Conservation (phyloP, 805 yeast genomes). For the Clavispora vitiphila region DNA sequence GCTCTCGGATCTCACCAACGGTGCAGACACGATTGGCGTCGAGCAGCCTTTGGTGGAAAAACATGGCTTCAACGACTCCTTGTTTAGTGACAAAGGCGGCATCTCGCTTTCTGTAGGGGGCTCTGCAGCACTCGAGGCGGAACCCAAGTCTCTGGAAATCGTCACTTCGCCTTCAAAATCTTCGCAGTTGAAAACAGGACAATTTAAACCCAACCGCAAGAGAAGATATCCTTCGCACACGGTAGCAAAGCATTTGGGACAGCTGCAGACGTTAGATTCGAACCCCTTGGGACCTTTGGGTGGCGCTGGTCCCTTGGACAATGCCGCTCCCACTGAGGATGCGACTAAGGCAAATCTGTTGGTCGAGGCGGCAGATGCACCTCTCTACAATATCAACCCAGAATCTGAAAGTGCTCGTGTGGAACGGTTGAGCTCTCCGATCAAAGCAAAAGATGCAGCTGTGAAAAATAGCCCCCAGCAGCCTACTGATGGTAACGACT, state of each 20-base stretch:
- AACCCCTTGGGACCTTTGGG: conserved; percentile 28
- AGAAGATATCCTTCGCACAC: conserved; percentile 26
- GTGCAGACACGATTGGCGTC: conserved; percentile 8
- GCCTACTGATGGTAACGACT: conserved; percentile 20
- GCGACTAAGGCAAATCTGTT: conserved; percentile 30
- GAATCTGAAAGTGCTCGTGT: conserved; percentile 16
- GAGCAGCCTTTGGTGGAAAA: conserved; percentile 7
- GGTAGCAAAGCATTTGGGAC: conserved; percentile 25
- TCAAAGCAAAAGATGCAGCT: neutral
- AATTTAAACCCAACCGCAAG: conserved; percentile 29
- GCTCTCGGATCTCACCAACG: conserved; percentile 12
- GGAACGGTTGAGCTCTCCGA: neutral
- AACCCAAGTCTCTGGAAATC: neutral
- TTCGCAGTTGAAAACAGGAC: conserved; percentile 17
- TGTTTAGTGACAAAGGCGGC: conserved; percentile 29
- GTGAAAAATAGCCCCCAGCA: neutral
- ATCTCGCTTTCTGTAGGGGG: neutral
- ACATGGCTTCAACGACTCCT: conserved; percentile 19
- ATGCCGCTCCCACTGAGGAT: conserved; percentile 14
- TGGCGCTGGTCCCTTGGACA: conserved; percentile 3
- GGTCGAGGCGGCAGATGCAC: conserved; percentile 46
- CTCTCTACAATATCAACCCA: conserved; percentile 42
- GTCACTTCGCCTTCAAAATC: conserved; percentile 8
- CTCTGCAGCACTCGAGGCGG: conserved; percentile 7
- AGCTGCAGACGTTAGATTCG: conserved; percentile 3